Percentiles rank a stretch among this genome's conserved stretches.
These are phyloP conservation scores for Claviceps sp. DNA, from an alignment of 2,329 filamentous ascomycete genomes.

Conservation along the genomic window DNA sequence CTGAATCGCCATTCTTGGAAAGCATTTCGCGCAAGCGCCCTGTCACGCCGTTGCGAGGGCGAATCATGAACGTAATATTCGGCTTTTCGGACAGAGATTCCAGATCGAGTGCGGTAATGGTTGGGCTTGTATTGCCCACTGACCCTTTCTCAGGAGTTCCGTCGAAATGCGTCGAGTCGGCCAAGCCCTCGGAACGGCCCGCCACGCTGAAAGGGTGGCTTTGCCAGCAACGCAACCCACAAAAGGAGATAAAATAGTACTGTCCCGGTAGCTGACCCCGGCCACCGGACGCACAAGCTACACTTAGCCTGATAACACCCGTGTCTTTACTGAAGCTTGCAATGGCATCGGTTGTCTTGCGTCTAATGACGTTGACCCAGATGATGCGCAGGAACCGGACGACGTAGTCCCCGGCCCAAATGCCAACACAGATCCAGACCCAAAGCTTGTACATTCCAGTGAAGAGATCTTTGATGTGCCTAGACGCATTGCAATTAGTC, in stretches of 20 bases:
- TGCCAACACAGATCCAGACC: constrained; percentile 25
- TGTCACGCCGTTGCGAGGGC: constrained; percentile 24
- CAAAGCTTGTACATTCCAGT: constrained; percentile 9
- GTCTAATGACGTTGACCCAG: constrained; percentile 18
- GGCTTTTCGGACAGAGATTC: constrained; percentile 1
- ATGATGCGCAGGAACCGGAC: constrained; percentile 26
- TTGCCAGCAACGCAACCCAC: constrained; percentile 22
- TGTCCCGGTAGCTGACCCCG: constrained; percentile 22
- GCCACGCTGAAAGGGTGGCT: constrained; percentile 29
- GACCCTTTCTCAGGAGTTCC: not conserved
- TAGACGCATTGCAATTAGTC: not conserved
- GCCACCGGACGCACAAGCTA: not conserved
- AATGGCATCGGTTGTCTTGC: not conserved
- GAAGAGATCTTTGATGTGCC: constrained; percentile 9
- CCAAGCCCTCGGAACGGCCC: constrained; percentile 4
- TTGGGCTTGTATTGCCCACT: not conserved
- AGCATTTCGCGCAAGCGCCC: constrained; percentile 15
- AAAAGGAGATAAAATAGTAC: constrained; percentile 27
- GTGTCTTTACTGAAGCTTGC: not conserved
- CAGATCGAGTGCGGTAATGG: not conserved
- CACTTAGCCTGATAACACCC: not conserved
- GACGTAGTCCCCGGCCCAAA: constrained; percentile 32
- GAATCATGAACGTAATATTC: constrained; percentile 22
- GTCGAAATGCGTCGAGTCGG: not conserved
- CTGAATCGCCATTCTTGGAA: constrained; percentile 8